A percentile compares a stretch with the other conserved stretches of the same genome.
Evolutionary conservation across 495 filamentous ascomycete species (phyloP).

Genomic region (Copromyces sp.): DNA sequence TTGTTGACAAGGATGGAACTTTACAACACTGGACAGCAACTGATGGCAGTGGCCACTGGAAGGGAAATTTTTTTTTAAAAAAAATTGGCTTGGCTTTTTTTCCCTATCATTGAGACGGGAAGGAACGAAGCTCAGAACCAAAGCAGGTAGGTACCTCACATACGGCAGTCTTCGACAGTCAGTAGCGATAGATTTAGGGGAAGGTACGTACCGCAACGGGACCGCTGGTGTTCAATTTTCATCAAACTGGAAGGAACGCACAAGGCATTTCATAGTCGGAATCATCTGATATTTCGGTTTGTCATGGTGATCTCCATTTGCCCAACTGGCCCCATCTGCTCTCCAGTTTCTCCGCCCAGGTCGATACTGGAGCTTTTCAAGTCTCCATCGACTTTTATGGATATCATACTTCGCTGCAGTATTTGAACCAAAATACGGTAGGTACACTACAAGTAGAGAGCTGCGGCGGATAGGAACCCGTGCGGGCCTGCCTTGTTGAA

Average conservation of each 20-base stretch:
- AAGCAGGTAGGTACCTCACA: neutral
- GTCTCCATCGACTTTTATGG: neutral
- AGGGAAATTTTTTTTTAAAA: too few relatives aligned
- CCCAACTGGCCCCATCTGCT: neutral
- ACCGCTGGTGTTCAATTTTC: neutral
- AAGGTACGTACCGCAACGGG: neutral
- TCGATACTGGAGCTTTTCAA: neutral
- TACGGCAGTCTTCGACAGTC: neutral
- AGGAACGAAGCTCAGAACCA: neutral
- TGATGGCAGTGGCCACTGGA: neutral
- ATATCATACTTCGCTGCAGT: neutral
- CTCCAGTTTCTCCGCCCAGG: neutral
- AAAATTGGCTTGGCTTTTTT: neutral
- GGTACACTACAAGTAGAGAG: neutral
- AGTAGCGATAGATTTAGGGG: neutral
- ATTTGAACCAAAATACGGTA: neutral
- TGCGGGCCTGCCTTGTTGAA: neutral
- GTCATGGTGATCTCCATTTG: neutral
- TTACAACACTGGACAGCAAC: neutral
- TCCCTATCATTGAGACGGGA: neutral
- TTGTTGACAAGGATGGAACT: neutral
- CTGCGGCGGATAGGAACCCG: neutral
- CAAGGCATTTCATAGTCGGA: neutral
- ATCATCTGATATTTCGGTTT: neutral
- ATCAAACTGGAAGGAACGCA: neutral